phyloP scores from a whole-genome alignment of 2,329 filamentous ascomycete genomes.

The Dothideomycetes sp. region DNA sequence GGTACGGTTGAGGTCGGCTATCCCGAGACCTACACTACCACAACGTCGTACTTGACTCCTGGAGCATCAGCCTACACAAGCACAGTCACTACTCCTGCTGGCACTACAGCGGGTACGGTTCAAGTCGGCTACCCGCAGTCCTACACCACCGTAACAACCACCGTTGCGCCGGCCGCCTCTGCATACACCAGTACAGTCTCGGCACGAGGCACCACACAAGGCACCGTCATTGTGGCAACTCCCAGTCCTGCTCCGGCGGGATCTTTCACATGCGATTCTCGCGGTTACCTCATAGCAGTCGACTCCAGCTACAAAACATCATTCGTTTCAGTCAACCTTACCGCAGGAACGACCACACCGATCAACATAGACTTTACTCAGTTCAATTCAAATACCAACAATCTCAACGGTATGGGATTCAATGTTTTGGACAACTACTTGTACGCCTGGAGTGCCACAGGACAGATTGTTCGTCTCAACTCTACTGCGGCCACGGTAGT shows the following conservation, averaged over 20 bases:
- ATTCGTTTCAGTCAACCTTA: slow-evolving; percentile 1
- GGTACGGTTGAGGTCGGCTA: background rate
- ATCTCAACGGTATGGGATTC: slow-evolving; percentile 3
- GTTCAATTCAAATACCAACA: background rate
- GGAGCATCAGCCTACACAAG: slow-evolving; percentile 1
- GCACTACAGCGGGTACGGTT: background rate
- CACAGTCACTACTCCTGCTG: background rate
- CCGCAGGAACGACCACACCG: background rate
- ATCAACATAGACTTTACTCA: background rate
- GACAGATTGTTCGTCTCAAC: background rate
- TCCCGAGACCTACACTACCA: background rate
- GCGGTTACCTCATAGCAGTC: background rate
- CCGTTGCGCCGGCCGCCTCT: background rate
- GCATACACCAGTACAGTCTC: background rate
- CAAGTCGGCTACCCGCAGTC: background rate
- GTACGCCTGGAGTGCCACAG: background rate
- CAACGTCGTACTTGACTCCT: background rate
- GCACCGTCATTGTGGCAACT: background rate
- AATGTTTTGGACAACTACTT: slow-evolving; percentile 2
- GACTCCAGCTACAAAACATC: background rate
- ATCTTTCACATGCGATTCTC: background rate
- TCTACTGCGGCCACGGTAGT: background rate
- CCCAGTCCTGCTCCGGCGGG: background rate
- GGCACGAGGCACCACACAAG: background rate
- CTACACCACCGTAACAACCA: background rate